Percentiles rank a stretch among this genome's conserved stretches.
Conservation (phyloP, 805 yeast genomes). For the Candida takata region DNA sequence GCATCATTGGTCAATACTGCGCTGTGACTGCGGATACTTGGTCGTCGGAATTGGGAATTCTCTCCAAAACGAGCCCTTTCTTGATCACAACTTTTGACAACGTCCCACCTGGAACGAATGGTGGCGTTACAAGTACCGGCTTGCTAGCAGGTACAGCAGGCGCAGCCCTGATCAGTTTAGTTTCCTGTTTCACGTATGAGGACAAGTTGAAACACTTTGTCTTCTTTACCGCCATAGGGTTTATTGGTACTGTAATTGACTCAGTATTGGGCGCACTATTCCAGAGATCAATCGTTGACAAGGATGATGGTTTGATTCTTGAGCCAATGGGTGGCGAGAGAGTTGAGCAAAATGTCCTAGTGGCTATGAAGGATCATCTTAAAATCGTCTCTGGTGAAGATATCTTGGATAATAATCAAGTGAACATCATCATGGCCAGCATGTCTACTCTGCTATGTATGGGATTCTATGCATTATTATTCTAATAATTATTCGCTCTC, state of each 20-base stretch:
- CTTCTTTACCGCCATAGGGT: conserved; percentile 27
- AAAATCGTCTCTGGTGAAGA: conserved; percentile 28
- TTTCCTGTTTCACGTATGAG: conserved; percentile 21
- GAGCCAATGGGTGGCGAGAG: conserved; percentile 30
- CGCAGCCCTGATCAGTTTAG: conserved; percentile 26
- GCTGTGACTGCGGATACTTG: conserved; percentile 41
- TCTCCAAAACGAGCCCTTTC: conserved; percentile 30
- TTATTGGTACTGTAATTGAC: conserved; percentile 33
- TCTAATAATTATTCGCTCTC: conserved; percentile 1
- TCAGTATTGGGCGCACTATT: conserved; percentile 36
- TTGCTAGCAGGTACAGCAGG: conserved; percentile 31
- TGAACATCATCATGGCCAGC: conserved; percentile 30
- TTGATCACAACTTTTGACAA: conserved; percentile 33
- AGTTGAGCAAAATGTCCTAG: conserved; percentile 21
- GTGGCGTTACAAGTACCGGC: conserved; percentile 35
- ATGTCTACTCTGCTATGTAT: conserved; percentile 25
- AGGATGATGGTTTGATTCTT: conserved; percentile 21
- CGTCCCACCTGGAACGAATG: conserved; percentile 42
- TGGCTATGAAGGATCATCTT: conserved; percentile 12
- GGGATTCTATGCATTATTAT: conserved; percentile 15
- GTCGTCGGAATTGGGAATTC: conserved; percentile 41
- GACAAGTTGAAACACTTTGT: conserved; percentile 16
- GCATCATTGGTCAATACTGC: conserved; percentile 30
- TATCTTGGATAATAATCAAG: conserved; percentile 34
- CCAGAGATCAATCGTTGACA: conserved; percentile 31